Percentiles rank a stretch among this genome's conserved stretches.
These are phyloP conservation scores for Entrophospora sp. DNA, from an alignment of 192 early-diverging fungal species.

Conservation along the genomic window DNA sequence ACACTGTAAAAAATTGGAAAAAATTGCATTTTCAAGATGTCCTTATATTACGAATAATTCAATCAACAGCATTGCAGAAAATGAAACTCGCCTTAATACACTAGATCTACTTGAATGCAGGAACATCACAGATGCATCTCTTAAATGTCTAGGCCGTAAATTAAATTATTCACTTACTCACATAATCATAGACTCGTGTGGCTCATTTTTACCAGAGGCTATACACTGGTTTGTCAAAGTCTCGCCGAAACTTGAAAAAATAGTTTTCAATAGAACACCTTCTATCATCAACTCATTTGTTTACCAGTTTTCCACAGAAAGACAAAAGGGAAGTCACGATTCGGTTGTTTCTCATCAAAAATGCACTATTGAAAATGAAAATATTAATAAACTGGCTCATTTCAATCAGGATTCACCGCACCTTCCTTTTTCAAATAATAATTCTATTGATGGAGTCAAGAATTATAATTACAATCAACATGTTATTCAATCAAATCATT, in stretches of 20 bases:
- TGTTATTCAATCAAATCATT: too few species aligned
- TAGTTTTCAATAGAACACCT: not conserved
- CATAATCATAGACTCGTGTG: slow-evolving; percentile 6
- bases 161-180: not conserved
- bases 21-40: not conserved
- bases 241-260: not conserved
- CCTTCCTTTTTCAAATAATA: too few species aligned
- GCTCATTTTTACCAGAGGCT: not conserved
- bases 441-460: too few species aligned
- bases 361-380: not conserved
- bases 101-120: not conserved
- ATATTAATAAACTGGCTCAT: not conserved
- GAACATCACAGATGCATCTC: not conserved
- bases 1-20: not conserved
- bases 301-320: not conserved
- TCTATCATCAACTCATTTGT: not conserved
- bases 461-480: too few species aligned
- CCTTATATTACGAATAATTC: not conserved
- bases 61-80: not conserved
- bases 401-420: too few species aligned
- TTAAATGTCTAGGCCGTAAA: not conserved
- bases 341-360: too few species aligned
- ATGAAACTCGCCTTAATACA: not conserved
- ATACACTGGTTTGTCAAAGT: not conserved
- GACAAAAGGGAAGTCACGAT: not conserved